These are phyloP conservation scores for Candida michaelii DNA, from an alignment of 805 yeast species.

Conservation along the genomic window DNA sequence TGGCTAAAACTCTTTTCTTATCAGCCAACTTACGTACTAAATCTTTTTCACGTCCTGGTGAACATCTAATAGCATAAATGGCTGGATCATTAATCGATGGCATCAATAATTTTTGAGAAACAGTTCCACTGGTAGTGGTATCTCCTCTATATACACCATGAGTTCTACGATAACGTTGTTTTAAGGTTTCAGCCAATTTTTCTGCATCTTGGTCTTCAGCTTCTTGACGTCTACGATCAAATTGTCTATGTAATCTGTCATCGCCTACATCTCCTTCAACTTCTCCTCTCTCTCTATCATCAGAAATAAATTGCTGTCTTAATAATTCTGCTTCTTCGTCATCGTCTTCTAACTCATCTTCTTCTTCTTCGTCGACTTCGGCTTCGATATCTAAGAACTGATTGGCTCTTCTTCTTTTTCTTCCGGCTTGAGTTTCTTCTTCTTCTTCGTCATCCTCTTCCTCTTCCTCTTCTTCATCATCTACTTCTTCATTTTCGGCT, in stretches of 20 bases:
- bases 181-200: constrained; percentile 84
- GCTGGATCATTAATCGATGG: constrained; percentile 97
- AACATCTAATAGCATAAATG: constrained; percentile 92
- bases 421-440: constrained; percentile 51
- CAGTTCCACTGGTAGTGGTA: constrained; percentile 58
- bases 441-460: constrained; percentile 50
- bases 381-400: constrained; percentile 98
- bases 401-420: constrained; percentile 57
- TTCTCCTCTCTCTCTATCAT: constrained; percentile 62
- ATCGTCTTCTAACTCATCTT: constrained; percentile 82
- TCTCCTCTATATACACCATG: constrained; percentile 84
- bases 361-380: constrained; percentile 97
- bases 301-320: constrained; percentile 79
- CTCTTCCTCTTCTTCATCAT: constrained; percentile 13
- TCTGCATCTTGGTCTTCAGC: constrained; percentile 95
- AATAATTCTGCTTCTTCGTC: constrained; percentile 89
- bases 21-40: constrained; percentile 81
- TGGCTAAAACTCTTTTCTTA: constrained; percentile 75
- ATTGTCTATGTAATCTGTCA: constrained; percentile 86
- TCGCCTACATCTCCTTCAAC: constrained; percentile 45
- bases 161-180: constrained; percentile 88
- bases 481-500: constrained; percentile 8
- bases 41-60: constrained; percentile 91
- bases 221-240: constrained; percentile 83
- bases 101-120: constrained; percentile 87